Percentiles rank a stretch among this genome's conserved stretches.
These are phyloP conservation scores for Epicoccum sorghinum DNA, from an alignment of 2,329 filamentous ascomycete genomes.

Conservation along the genomic window DNA sequence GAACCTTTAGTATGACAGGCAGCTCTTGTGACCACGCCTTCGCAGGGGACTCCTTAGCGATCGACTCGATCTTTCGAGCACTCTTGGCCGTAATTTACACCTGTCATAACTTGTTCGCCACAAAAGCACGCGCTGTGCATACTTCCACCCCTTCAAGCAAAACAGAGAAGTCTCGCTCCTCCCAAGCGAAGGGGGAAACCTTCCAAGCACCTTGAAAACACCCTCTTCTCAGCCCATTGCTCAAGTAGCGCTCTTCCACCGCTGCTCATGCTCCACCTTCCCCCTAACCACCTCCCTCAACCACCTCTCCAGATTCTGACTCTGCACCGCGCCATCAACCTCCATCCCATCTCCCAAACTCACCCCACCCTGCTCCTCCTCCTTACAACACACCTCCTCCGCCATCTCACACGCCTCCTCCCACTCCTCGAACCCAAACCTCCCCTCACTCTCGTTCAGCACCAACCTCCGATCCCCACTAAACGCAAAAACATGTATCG, in stretches of 20 bases:
- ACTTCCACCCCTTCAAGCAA: too few species aligned
- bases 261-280: slow-evolving; percentile 49
- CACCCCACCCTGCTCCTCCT: slow-evolving; percentile 45
- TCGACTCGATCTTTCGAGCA: too few species aligned
- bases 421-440: slow-evolving; percentile 79
- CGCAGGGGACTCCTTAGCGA: too few species aligned
- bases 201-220: background rate
- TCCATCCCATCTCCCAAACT: slow-evolving; percentile 47
- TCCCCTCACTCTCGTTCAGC: slow-evolving; percentile 80
- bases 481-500: slow-evolving; percentile 83
- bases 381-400: slow-evolving; percentile 66
- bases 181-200: background rate
- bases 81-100: too few species aligned
- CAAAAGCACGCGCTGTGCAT: too few species aligned
- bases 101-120: too few species aligned
- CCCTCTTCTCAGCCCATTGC: background rate
- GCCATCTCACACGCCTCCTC: slow-evolving; percentile 70
- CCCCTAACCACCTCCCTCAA: slow-evolving; percentile 48
- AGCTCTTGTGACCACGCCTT: too few species aligned
- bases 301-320: slow-evolving; percentile 46
- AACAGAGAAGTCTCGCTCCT: background rate
- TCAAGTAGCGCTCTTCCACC: slow-evolving; percentile 50
- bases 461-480: slow-evolving; percentile 70
- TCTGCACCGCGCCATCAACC: slow-evolving; percentile 39
- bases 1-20: too few species aligned